A percentile compares a stretch with the other conserved stretches of the same genome.
These are phyloP conservation scores for Naematelia aurantialba DNA, from an alignment of 768 basidiomycete genomes.

Conservation along the genomic window DNA sequence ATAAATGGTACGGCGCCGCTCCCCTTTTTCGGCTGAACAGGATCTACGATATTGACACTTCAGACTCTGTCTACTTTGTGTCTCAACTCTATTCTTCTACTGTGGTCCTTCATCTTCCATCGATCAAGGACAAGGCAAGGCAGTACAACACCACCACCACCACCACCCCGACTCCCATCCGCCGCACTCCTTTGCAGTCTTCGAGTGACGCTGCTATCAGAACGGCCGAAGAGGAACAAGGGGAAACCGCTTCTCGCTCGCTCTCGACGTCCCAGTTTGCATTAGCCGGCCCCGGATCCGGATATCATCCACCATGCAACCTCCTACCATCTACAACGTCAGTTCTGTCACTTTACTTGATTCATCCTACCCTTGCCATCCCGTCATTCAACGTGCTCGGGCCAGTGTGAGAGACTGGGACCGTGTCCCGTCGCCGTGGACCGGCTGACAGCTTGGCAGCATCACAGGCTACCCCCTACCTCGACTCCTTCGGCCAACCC, in stretches of 20 bases:
- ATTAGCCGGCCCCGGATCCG: background rate
- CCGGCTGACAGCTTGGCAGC: constrained; percentile 8
- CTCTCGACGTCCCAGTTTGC: too few species aligned
- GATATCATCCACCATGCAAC: constrained; percentile 17
- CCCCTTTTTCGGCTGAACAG: background rate
- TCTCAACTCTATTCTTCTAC: background rate
- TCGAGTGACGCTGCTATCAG: too few species aligned
- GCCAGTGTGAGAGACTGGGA: background rate
- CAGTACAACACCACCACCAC: too few species aligned
- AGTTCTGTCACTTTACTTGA: constrained; percentile 2
- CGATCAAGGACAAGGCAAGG: too few species aligned
- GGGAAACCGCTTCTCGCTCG: background rate
- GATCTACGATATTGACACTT: background rate
- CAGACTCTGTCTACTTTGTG: background rate
- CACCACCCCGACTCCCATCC: too few species aligned
- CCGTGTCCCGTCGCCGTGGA: background rate
- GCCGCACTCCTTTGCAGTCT: too few species aligned
- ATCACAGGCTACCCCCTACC: constrained; percentile 25
- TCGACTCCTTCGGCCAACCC: constrained; percentile 12
- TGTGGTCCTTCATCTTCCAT: background rate
- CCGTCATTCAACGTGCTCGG: background rate
- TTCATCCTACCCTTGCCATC: background rate
- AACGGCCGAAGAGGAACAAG: background rate
- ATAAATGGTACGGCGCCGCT: background rate
- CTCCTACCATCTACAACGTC: constrained; percentile 30